phyloP scores from a whole-genome alignment of 306 rosid genomes.

The Glycine latifolia region DNA sequence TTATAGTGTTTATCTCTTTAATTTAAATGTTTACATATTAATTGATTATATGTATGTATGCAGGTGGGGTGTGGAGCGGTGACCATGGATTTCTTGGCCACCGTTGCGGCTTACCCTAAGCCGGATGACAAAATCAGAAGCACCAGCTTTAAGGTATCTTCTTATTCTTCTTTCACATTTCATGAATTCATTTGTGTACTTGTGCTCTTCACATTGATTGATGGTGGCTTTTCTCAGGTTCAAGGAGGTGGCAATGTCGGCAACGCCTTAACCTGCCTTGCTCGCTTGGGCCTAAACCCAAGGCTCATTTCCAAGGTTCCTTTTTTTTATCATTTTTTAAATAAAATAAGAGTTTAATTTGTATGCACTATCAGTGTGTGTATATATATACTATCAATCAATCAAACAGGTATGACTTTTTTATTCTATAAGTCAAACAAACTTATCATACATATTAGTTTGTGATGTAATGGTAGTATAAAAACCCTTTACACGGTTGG shows the following conservation, averaged over 20 bases:
- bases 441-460: neutral
- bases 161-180: neutral
- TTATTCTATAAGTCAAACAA: neutral
- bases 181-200: neutral
- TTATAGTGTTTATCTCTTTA: constrained; percentile 13
- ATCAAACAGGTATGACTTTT: neutral
- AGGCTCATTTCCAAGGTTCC: constrained; percentile 86
- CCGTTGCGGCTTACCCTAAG: constrained; percentile 75
- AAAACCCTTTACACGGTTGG: neutral
- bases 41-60: neutral
- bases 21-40: neutral
- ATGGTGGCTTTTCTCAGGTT: constrained; percentile 59
- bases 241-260: constrained; percentile 96
- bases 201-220: constrained; percentile 10
- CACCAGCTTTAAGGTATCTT: constrained; percentile 71
- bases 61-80: constrained; percentile 78
- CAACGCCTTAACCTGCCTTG: constrained; percentile 80
- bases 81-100: constrained; percentile 73
- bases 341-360: neutral
- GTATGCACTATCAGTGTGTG: neutral
- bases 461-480: neutral
- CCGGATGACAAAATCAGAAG: constrained; percentile 92
- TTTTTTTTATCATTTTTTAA: neutral
- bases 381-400: too few species aligned
- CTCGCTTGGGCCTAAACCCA: constrained; percentile 84